Percentiles rank a stretch among this genome's conserved stretches.
These are phyloP conservation scores for Ogataea degrootiae DNA, from an alignment of 805 yeast genomes.

Conservation along the genomic window DNA sequence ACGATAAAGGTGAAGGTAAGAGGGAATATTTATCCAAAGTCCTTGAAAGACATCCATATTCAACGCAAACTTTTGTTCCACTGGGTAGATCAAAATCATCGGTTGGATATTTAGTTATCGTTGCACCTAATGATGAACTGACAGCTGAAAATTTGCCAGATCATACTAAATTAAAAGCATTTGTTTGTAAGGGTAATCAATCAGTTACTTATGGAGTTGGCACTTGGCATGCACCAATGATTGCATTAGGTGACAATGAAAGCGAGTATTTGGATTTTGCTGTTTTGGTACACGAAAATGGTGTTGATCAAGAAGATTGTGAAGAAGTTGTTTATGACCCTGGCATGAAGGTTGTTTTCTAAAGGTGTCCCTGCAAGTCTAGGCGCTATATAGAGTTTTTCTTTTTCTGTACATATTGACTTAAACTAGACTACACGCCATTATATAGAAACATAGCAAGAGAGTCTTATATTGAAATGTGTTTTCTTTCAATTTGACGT, in stretches of 20 bases:
- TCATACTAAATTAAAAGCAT: constrained; percentile 56
- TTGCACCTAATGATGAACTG: constrained; percentile 52
- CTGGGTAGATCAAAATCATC: constrained; percentile 56
- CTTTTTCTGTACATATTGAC: too few relatives aligned
- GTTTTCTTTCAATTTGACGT: background rate
- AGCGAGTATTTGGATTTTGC: constrained; percentile 62
- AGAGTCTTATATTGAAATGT: too few relatives aligned
- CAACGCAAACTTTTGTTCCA: constrained; percentile 89
- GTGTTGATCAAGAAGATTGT: constrained; percentile 72
- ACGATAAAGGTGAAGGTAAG: constrained; percentile 3
- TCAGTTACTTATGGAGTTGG: constrained; percentile 85
- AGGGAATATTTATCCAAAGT: constrained; percentile 53
- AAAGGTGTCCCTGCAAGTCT: background rate
- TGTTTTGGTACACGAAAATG: constrained; percentile 84
- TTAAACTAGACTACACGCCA: too few relatives aligned
- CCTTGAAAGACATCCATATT: constrained; percentile 83
- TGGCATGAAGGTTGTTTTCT: constrained; percentile 39
- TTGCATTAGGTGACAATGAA: constrained; percentile 58
- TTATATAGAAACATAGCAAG: too few relatives aligned
- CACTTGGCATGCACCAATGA: constrained; percentile 97
- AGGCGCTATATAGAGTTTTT: too few relatives aligned
- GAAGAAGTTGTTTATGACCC: constrained; percentile 72
- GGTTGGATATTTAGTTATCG: constrained; percentile 71
- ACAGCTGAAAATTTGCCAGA: constrained; percentile 51
- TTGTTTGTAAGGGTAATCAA: constrained; percentile 74